Evolutionary conservation across 345 rosid genomes (phyloP), one percentile per base, ranked within the genome.

Genomic region (Nephelium lappaceum): DNA sequence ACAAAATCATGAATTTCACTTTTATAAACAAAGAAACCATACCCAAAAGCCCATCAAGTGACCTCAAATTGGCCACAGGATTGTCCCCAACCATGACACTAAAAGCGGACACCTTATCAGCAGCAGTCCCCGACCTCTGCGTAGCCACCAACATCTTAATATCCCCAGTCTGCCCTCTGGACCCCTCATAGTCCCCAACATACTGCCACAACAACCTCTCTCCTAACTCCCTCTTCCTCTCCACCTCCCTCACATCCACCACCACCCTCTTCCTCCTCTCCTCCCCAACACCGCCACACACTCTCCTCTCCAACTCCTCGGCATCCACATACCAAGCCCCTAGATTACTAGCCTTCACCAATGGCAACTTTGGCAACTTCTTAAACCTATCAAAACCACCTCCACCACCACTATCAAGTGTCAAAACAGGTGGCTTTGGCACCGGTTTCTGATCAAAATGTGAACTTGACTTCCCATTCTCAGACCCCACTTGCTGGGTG

Each of bases 1-100:
- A 43, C 16, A 31, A 76, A 25, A 45, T 60, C 25, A 60, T 60
- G 27, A 60, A 67, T 45, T 53, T 72, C 25, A 36, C 27, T 43
- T 16, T 21, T 24, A 21, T 11, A 41, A 23, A 55, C 1, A 49
- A 16, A 5, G 15, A 57, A 66, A 60, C 75, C 87, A 77, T 83
- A 94, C 99, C 98, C 80, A 96, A 77, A 57, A 96, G 90, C 1
- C 93, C 97, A 85, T 93, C 99, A 73, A 96, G 97, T 12, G 99
- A 90, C 81, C 91, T 85, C 91, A 96, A 81, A 84, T 94, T 96
- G 55, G 98, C 98, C 38, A 96, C 77, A 0, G 98, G 93, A 71
- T 96, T 96, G 85, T 94, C 97, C 47, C 94, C 99, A 31, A 94
- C 88, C 85, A 93, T 86, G 41, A 93, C 90, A 38, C 97, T 90